These are phyloP conservation scores for Emergomyces africanus DNA, from an alignment of 2,329 filamentous ascomycete species.

Conservation along the genomic window DNA sequence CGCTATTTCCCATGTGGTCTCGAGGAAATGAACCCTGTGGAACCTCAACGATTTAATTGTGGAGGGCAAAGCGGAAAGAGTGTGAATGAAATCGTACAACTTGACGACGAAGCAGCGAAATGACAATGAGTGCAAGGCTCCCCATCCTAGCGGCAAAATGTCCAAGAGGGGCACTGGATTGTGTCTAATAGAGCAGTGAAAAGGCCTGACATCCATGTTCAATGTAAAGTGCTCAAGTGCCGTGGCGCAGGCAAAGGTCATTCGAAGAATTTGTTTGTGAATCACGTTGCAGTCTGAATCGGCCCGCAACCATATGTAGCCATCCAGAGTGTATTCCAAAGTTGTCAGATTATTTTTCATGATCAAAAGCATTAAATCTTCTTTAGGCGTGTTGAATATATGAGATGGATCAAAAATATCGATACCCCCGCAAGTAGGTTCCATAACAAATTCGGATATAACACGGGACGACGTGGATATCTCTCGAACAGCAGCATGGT, in stretches of 20 bases:
- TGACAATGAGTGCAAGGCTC: not conserved
- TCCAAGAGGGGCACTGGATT: not conserved
- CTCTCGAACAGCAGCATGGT: not conserved
- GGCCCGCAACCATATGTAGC: too few relatives aligned
- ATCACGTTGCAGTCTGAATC: not conserved
- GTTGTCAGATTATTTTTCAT: not conserved
- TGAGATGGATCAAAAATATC: not conserved
- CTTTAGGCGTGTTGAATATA: not conserved
- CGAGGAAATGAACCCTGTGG: not conserved
- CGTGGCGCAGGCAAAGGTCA: not conserved
- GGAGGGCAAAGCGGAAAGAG: not conserved
- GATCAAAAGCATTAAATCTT: not conserved
- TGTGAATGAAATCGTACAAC: not conserved
- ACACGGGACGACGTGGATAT: not conserved
- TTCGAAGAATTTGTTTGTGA: not conserved
- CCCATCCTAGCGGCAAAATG: not conserved
- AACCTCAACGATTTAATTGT: not conserved
- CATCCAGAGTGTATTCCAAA: not conserved
- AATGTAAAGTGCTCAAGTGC: not conserved
- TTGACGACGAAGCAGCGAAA: not conserved
- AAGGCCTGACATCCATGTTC: not conserved
- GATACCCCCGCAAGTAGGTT: not conserved
- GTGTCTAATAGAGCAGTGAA: not conserved
- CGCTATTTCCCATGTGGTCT: not conserved
- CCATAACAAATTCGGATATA: not conserved